These are phyloP conservation scores for Oxalis stricta DNA, from an alignment of 441 rosid species.

Conservation along the genomic window DNA sequence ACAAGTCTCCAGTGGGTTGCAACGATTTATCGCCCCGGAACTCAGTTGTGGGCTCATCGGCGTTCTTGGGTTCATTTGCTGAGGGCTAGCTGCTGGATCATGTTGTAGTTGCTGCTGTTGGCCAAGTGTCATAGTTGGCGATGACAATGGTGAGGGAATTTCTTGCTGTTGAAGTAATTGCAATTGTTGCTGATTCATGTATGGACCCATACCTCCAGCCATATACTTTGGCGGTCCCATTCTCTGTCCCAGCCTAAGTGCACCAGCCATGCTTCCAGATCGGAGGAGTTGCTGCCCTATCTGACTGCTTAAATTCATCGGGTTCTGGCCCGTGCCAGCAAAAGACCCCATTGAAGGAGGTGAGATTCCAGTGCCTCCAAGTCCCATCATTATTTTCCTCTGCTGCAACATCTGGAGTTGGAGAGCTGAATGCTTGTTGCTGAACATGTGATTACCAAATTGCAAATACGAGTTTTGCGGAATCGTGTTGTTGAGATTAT, in stretches of 20 bases:
- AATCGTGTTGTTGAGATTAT: constrained; percentile 43
- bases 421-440: constrained; percentile 45
- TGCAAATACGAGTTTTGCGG: constrained; percentile 66
- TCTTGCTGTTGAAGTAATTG: constrained; percentile 39
- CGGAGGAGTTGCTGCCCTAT: constrained; percentile 63
- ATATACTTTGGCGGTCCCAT: constrained; percentile 91
- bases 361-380: constrained; percentile 62
- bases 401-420: constrained; percentile 69
- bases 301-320: constrained; percentile 38
- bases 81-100: constrained; percentile 76
- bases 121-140: constrained; percentile 49
- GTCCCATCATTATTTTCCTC: constrained; percentile 66
- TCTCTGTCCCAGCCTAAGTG: constrained; percentile 18
- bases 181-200: constrained; percentile 45
- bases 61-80: constrained; percentile 82
- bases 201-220: constrained; percentile 52
- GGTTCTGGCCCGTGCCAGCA: constrained; percentile 52
- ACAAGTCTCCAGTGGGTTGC: constrained; percentile 70
- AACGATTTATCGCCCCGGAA: constrained; percentile 67
- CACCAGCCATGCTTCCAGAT: constrained; percentile 29
- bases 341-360: constrained; percentile 57
- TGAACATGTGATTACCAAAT: constrained; percentile 61
- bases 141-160: constrained; percentile 56
- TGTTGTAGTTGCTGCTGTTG: constrained; percentile 48
- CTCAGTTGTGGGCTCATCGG: constrained; percentile 96